Evolutionary conservation across 2,329 filamentous ascomycete genomes (phyloP), one percentile per base, ranked within the genome.

Genomic region (Trichothecium roseum): DNA sequence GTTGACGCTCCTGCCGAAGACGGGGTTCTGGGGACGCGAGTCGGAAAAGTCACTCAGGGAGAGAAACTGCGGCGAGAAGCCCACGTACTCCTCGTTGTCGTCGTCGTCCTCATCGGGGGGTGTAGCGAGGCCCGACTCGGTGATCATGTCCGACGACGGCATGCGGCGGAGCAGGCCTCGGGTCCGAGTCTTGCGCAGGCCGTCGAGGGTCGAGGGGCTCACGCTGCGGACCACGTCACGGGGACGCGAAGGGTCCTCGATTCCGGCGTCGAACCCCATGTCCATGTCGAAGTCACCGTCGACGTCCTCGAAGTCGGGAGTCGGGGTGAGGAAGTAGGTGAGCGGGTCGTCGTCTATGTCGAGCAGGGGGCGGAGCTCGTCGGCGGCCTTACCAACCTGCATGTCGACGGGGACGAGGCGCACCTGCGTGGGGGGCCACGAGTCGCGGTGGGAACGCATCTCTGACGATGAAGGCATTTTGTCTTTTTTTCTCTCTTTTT

Each of bases 261-360:
- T 76, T 37, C 72, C 70, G 27, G 72, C 72, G 47, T 75, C 70
- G 44, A 72, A 67, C 43, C 71, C 67, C 55, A 68, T 57, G 50
- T 67, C 62, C 30, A 59, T 51, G 28, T 62, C 62, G 18, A 61
- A 50, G 20, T 64, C 53, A 22, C 56, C 45, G 24, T 57, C 58
- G 10, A 58, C 51, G 16, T 62, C 58, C 15, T 66, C 60, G 9
- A 60, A 46, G 9, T 56, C 54, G 1, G 66, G 58, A 0, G 62
- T 56, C 2, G 71, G 66, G 2, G 69, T 72, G 29, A 75, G 60
- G 43, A 75, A 76, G 49, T 71, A 74, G 32, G 62, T 67, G 35
- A 75, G 58, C 13, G 72, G 71, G 42, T 74, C 65, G 31, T 70
- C 62, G 41, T 70, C 64, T 35, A 69, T 65, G 38, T 67, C 59